Evolutionary conservation across 345 rosid species (phyloP), one percentile per base, ranked within the genome.

Genomic region (Conringia planisiliqua): DNA sequence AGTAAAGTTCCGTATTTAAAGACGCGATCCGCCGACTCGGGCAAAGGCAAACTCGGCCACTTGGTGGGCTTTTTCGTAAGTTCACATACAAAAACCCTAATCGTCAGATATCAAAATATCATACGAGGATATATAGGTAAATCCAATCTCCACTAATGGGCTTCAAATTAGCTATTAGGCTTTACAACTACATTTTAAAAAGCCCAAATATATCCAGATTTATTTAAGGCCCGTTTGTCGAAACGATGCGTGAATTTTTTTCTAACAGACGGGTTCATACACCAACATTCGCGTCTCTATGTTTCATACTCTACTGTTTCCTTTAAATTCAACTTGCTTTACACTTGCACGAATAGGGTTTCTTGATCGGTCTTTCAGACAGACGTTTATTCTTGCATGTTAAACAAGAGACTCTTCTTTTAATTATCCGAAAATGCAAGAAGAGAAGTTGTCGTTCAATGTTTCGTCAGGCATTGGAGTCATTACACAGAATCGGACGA

Each of bases 21-120:
- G 63, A 72, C 56, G 70, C 8, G 75, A 61, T 71, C 68, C 75
- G 27, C 76, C 62, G 62, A 72, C 68, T 73, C 22, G 36, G 62
- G 5, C 14, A 14, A 52, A 73, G 78, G 5, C 14, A 14, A 52
- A 73, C 72, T 74, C 72, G 73, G 79, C 69, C 73, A 75, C 35
- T 9, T 14, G 1, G 12, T 20, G 47, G 73, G 20, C 69, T 59
- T 67, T 75, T 40, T 4, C 47, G 73, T 59, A 60, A 75, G 0
- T 38, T 50, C 44, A 0, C 6, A 1, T 5, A 17, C 0, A 0
- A 17, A 75, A 51, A 51, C 47, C 63, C 79, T 75, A 75, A 29
- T 66, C 10, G 24, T 27, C 29, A 6, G 16, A 44, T n/a, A 47
- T 29, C 0, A 44, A 10, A n/a, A n/a, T n/a, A n/a, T n/a, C n/a